These are phyloP conservation scores for Fusarium sp. DNA, from an alignment of 2,329 filamentous ascomycete species.

Conservation along the genomic window DNA sequence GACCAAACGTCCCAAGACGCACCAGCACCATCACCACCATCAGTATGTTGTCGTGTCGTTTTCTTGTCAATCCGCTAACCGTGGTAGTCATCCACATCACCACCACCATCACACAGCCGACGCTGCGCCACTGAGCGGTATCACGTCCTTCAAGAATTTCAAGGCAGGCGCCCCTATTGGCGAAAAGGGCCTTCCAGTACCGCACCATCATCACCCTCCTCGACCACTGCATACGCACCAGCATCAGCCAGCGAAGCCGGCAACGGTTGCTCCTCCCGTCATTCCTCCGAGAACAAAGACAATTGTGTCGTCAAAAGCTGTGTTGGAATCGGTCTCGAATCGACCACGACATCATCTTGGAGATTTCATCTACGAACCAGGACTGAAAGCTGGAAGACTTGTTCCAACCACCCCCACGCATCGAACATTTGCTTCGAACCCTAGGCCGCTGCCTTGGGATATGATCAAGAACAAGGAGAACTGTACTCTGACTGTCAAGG, in stretches of 20 bases:
- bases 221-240: slow-evolving; percentile 45
- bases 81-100: slow-evolving; percentile 62
- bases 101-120: slow-evolving; percentile 64
- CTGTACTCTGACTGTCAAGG: slow-evolving; percentile 87
- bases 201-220: slow-evolving; percentile 61
- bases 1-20: slow-evolving; percentile 73
- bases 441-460: slow-evolving; percentile 79
- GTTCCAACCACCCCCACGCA: slow-evolving; percentile 52
- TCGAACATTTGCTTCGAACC: slow-evolving; percentile 62
- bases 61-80: slow-evolving; percentile 33
- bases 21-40: slow-evolving; percentile 72
- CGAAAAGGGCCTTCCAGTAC: slow-evolving; percentile 49
- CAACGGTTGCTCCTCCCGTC: slow-evolving; percentile 35
- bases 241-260: slow-evolving; percentile 40
- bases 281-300: slow-evolving; percentile 70
- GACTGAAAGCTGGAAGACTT: slow-evolving; percentile 63
- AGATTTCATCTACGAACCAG: slow-evolving; percentile 81
- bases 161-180: slow-evolving; percentile 59
- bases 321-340: slow-evolving; percentile 76
- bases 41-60: slow-evolving; percentile 58
- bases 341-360: slow-evolving; percentile 83
- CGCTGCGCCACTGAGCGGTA: slow-evolving; percentile 53
- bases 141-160: slow-evolving; percentile 58
- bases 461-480: slow-evolving; percentile 79
- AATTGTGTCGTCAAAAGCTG: slow-evolving; percentile 72